A percentile compares a stretch with the other conserved stretches of the same genome.
These are phyloP conservation scores for Guyanaporus albipodus DNA, from an alignment of 768 basidiomycete species.

Conservation along the genomic window DNA sequence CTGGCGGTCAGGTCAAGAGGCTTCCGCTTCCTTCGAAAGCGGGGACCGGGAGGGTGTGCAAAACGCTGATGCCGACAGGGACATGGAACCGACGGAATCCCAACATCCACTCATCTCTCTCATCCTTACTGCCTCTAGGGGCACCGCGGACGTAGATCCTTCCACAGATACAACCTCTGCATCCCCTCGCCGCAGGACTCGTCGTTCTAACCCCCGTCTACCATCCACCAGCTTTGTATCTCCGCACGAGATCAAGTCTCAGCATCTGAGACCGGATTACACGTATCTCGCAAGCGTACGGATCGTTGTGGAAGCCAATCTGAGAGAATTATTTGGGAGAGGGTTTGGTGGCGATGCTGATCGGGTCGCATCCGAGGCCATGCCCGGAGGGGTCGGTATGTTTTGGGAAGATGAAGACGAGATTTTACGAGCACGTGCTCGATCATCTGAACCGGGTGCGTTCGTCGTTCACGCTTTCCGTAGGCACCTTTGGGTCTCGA, in stretches of 20 bases:
- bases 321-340: slow-evolving; percentile 36
- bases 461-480: background rate
- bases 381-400: slow-evolving; percentile 12
- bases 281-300: slow-evolving; percentile 48
- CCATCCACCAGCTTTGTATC: slow-evolving; percentile 13
- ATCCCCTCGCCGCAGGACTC: slow-evolving; percentile 14
- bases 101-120: slow-evolving; percentile 13
- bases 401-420: slow-evolving; percentile 30
- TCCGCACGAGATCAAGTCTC: slow-evolving; percentile 18
- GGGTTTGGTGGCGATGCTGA: background rate
- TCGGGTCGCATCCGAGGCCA: background rate
- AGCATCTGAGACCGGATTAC: slow-evolving; percentile 46
- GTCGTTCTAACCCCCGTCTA: slow-evolving; percentile 17
- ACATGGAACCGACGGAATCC: slow-evolving; percentile 4
- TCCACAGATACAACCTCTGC: background rate
- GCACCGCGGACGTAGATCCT: background rate
- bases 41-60: background rate
- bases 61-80: background rate
- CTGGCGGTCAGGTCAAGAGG: slow-evolving; percentile 9
- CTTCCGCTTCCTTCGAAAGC: background rate
- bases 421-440: slow-evolving; percentile 1
- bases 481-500: background rate
- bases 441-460: slow-evolving; percentile 4
- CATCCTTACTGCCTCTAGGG: background rate
- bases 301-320: slow-evolving; percentile 48